Percentiles rank a stretch among this genome's conserved stretches.
phyloP scores from a whole-genome alignment of 192 early-diverging fungal species.

The Coemansia pectinata region DNA sequence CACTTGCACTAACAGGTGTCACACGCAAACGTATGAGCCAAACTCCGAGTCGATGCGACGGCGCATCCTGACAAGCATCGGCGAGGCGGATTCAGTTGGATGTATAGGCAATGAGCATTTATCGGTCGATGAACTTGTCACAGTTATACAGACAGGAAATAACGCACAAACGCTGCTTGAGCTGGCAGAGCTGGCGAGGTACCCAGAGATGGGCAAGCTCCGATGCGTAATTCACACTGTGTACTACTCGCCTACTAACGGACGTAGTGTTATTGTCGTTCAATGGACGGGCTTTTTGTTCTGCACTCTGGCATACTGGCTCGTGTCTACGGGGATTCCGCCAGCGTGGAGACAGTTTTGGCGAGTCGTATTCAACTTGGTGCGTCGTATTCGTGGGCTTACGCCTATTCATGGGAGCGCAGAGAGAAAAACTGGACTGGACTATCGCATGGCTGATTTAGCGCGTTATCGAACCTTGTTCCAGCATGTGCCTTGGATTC shows the following conservation, averaged over 20 bases:
- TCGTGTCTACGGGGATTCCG: neutral
- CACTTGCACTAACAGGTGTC: conserved; percentile 17
- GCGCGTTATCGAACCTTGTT: conserved; percentile 17
- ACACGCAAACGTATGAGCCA: conserved; percentile 20
- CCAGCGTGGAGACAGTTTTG: neutral
- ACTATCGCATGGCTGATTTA: conserved; percentile 28
- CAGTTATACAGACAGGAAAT: neutral
- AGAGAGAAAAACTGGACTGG: neutral
- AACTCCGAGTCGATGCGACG: conserved; percentile 5
- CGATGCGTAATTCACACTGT: neutral
- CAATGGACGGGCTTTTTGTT: conserved; percentile 17
- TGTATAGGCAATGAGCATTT: conserved; percentile 10
- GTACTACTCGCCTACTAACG: conserved; percentile 14
- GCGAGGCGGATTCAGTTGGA: neutral
- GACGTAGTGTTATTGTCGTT: conserved; percentile 22
- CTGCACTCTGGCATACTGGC: conserved; percentile 2
- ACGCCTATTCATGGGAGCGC: neutral
- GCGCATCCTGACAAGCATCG: conserved; percentile 21
- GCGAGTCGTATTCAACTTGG: neutral
- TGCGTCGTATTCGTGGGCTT: neutral
- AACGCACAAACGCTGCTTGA: conserved; percentile 7
- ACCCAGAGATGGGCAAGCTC: conserved; percentile 19
- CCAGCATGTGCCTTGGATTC: conserved; percentile 25
- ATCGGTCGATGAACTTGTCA: conserved; percentile 18
- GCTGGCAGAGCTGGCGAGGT: conserved; percentile 15